Conservation (phyloP, 768 basidiomycete species). For the Kondoa subrosea region DNA sequence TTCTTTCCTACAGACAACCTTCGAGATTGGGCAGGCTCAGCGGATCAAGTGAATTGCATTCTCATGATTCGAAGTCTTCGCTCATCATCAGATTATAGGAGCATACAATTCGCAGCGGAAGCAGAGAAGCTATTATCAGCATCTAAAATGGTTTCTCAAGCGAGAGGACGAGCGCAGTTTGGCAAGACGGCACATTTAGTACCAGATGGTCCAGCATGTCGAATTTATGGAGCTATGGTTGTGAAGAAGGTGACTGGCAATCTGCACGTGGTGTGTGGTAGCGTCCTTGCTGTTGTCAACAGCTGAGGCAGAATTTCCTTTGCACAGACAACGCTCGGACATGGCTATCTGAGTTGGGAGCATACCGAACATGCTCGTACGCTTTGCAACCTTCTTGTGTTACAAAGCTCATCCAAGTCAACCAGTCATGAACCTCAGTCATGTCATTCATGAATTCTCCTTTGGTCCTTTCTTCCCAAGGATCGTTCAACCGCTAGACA, state of each 20-base stretch:
- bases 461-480: slow-evolving; percentile 93
- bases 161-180: slow-evolving; percentile 33
- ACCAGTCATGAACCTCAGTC: slow-evolving; percentile 89
- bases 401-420: neutral
- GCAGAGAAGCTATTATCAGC: slow-evolving; percentile 7
- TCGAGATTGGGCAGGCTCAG: slow-evolving; percentile 66
- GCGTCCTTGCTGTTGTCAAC: neutral
- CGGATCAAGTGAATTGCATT: slow-evolving; percentile 40
- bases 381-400: slow-evolving; percentile 29
- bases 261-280: slow-evolving; percentile 52
- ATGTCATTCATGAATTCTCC: slow-evolving; percentile 90
- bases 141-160: slow-evolving; percentile 19
- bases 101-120: neutral
- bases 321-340: slow-evolving; percentile 62
- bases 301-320: neutral
- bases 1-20: slow-evolving; percentile 42
- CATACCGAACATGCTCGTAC: slow-evolving; percentile 73
- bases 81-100: neutral
- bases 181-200: slow-evolving; percentile 56
- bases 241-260: slow-evolving; percentile 91
- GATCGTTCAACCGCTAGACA: slow-evolving; percentile 83
- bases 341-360: slow-evolving; percentile 72
- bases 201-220: slow-evolving; percentile 56
- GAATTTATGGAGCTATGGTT: slow-evolving; percentile 62
- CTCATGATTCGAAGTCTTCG: neutral